Percentiles rank a stretch among this genome's conserved stretches.
Conservation (phyloP, 176 grass and related monocot species). For the Rhipidocladum racemiflorum region DNA sequence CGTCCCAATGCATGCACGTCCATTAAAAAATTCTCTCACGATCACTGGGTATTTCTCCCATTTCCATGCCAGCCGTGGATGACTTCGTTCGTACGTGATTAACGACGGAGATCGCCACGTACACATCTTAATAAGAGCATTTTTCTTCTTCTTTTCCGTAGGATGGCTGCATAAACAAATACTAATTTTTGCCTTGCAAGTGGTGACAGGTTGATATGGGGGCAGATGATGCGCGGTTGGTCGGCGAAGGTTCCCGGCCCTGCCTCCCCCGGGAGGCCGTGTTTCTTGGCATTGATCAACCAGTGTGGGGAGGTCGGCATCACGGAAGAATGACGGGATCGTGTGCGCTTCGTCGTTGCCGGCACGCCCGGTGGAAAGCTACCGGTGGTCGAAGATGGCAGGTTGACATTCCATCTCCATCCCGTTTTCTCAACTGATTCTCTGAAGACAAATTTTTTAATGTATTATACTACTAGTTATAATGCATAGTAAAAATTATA, state of each 20-base stretch:
- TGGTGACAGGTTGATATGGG: conserved; percentile 30
- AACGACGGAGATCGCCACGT: not conserved
- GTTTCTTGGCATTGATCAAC: conserved; percentile 26
- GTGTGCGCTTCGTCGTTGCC: not conserved
- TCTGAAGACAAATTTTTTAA: no score
- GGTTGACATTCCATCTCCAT: not conserved
- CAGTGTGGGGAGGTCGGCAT: conserved; percentile 11
- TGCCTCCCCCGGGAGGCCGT: conserved; percentile 31
- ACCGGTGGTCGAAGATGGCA: conserved; percentile 16
- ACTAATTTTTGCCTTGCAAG: not conserved
- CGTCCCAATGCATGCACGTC: not conserved
- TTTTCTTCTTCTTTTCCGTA: no score
- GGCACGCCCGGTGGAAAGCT: conserved; percentile 30
- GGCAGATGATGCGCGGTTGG: conserved; percentile 4
- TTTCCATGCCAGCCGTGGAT: not conserved
- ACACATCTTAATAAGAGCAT: not conserved
- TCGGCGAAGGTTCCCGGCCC: conserved; percentile 26
- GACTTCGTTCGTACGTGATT: not conserved
- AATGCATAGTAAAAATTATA: no score
- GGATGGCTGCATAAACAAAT: not conserved
- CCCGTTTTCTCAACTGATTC: not conserved
- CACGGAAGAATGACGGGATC: not conserved
- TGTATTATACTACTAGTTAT: no score
- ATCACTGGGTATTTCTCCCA: not conserved
- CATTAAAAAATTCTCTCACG: not conserved